Conservation (phyloP, 2,329 filamentous ascomycete genomes). For the Sphaerulina vaccinii region DNA sequence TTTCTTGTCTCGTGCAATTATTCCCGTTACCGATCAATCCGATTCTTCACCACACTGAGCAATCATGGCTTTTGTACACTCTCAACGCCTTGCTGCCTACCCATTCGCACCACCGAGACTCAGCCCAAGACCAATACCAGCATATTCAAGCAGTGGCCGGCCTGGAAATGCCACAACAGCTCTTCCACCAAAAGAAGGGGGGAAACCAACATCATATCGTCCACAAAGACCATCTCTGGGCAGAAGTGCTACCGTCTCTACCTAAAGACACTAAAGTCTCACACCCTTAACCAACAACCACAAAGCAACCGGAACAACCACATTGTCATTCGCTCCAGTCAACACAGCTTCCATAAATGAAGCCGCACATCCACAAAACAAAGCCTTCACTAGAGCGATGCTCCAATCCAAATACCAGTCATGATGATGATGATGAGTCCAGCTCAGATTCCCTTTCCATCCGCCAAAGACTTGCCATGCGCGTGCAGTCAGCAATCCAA, state of each 20-base stretch:
- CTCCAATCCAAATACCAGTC: slow-evolving; percentile 27
- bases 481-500: slow-evolving; percentile 68
- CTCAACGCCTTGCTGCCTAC: slow-evolving; percentile 5
- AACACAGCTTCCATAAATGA: slow-evolving; percentile 93
- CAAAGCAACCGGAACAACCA: slow-evolving; percentile 87
- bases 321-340: slow-evolving; percentile 97
- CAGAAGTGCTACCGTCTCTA: background rate
- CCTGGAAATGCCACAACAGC: background rate
- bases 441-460: slow-evolving; percentile 52
- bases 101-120: slow-evolving; percentile 5
- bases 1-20: background rate
- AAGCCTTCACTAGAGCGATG: slow-evolving; percentile 56
- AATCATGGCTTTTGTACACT: slow-evolving; percentile 7
- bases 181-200: background rate
- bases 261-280: slow-evolving; percentile 46
- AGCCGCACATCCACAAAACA: slow-evolving; percentile 71
- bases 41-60: background rate
- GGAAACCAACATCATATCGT: background rate
- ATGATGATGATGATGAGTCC: background rate
- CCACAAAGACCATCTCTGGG: background rate
- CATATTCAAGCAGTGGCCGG: background rate
- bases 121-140: background rate
- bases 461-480: slow-evolving; percentile 74
- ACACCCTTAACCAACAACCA: slow-evolving; percentile 89
- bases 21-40: background rate